Percentiles rank a stretch among this genome's conserved stretches.
Conservation (phyloP, 331 rosid species). For the Quercus lobata region DNA sequence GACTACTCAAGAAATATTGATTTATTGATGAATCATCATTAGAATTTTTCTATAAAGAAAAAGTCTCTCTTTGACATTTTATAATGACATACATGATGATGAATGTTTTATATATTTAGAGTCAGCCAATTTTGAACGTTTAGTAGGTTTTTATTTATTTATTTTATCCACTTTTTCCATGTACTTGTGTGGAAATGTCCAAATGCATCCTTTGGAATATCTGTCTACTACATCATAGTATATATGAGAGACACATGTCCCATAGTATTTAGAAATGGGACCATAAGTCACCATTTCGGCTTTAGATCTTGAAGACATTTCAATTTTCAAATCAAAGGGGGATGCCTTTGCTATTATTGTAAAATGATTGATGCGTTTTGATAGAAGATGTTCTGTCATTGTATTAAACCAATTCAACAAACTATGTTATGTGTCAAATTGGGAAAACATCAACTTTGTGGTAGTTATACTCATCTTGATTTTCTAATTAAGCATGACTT, state of each 20-base stretch:
- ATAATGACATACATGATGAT: neutral
- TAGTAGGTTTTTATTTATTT: neutral
- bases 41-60: neutral
- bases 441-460: too few species aligned
- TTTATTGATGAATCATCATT: neutral
- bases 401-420: neutral
- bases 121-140: neutral
- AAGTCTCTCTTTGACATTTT: neutral
- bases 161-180: too few species aligned
- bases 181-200: neutral
- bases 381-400: neutral
- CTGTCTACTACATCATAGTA: neutral
- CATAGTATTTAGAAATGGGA: neutral
- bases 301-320: constrained; percentile 7
- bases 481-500: too few species aligned
- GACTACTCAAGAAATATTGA: neutral
- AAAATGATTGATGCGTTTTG: neutral
- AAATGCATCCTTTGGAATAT: neutral
- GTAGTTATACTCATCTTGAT: too few species aligned
- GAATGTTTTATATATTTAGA: neutral
- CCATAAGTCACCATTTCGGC: constrained; percentile 29
- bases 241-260: neutral
- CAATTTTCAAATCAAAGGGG: constrained; percentile 12
- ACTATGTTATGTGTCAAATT: neutral
- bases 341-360: constrained; percentile 5